Evolutionary conservation across 306 rosid species (phyloP), one percentile per base, ranked within the genome.

Genomic region (Notholithocarpus densiflorus): DNA sequence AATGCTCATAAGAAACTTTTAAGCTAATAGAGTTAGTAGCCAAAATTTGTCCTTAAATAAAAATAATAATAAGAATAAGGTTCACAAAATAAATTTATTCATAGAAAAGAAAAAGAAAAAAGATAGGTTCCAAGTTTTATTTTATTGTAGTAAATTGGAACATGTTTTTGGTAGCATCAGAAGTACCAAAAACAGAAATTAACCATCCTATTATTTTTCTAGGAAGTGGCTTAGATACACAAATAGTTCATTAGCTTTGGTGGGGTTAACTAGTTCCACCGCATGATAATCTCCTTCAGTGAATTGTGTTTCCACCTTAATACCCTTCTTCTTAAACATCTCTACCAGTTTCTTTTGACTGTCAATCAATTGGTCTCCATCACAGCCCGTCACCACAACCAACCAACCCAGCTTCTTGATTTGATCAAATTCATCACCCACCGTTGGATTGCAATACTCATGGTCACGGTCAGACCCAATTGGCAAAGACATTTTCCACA

Each of bases 401-500:
- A 80, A 34, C 78, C 82, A 82, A 69, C 82, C 60, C 21, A 80
- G 11, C 34, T 27, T 51, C 66, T 70, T 66, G 34, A 87, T 85
- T 18, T 48, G 3, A 29, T 60, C 68, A 59, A n/a, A n/a, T 19
- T 21, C 52, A 23, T 60, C 66, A 3, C 55, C 75, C 45, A 12
- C 78, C 78, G 14, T 75, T 4, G 90, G 87, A 80, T 85, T 87
- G 68, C 78, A 71, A 72, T 82, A 34, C 43, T 34, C 10, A 34
- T 34, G 43, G 43, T 34, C 43, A 34, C 43, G 43, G 43, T 34
- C 43, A 82, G 68, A 84, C 2, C 90, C 88, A 4, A 51, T 2
- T 0, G 92, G 92, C 76, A 89, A 70, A 19, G 80, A 75, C 56
- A 72, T 52, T 52, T 80, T 81, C 90, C 92, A 89, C 73, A 81